Base-by-base conservation (phyloP, 371 early-diverging fungal genomes). In the Apophysomyces ossiformis region DNA sequence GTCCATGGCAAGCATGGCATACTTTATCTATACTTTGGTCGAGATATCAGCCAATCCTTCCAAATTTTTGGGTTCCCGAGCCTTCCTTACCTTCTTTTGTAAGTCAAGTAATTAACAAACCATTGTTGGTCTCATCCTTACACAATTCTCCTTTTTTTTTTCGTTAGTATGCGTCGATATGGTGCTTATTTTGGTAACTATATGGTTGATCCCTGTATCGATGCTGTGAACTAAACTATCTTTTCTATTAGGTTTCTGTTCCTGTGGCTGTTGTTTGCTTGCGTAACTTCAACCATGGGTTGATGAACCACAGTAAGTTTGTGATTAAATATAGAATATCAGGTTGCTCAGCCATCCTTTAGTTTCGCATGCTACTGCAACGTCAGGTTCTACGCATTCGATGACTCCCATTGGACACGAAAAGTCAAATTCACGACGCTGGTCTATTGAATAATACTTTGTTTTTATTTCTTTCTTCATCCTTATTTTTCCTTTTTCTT, bases 61-160 rank as follows among this genome's bases (percentile, higher is more conserved):
- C 35, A 78, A 83, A 62, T 92, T 83, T 69, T 39, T 68, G 36
- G 77, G 84, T 37, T 86, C 89, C 63, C 75, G 79, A 61, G 80
- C 82, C 7, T 89, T 90, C 74, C 77, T 93, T 66, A 91, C 92
- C 2, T 93, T 92, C 73, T 93, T 91, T 69, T 64, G 77, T 73
- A 77, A 67, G 77, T 69, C 7, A 21, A 41, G 12, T 12, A 15
- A 21, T 58, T 15, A 11, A 39, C 26, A 18, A 11, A 38, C 16
- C 44, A 56, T 12, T 35, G 7, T 46, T 12, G 21, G 37, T 4
- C 44, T 13, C 15, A 26, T 38, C n/a, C 12, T 58, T 66, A 11
- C 38, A 41, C 65, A 13, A 13, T 41, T 41, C 41, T 18, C 11
- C 16, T 11, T 56, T 38, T 66, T 50, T 26, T 26, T 26, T 3